Evolutionary conservation across 768 basidiomycete genomes (phyloP).

Genomic region (Pisolithus orientalis): DNA sequence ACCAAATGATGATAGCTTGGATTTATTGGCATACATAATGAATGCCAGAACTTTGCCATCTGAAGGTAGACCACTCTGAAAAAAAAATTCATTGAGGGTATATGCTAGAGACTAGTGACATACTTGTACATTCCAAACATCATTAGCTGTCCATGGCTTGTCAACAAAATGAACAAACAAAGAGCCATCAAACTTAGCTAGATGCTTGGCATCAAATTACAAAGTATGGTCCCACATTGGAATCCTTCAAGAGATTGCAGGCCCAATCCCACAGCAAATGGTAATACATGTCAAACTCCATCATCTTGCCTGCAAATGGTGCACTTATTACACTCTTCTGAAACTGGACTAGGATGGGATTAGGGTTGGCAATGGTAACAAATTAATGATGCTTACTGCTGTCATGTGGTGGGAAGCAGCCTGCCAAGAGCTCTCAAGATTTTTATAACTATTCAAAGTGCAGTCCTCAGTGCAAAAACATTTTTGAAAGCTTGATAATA

Average conservation of each 20-base stretch:
- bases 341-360: slow-evolving; percentile 4
- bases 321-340: too few relatives aligned
- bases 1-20: slow-evolving; percentile 35
- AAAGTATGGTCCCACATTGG: slow-evolving; percentile 15
- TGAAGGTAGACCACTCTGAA: neutral
- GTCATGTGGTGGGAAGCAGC: neutral
- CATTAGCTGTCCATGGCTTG: slow-evolving; percentile 34
- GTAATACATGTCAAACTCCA: too few relatives aligned
- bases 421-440: slow-evolving; percentile 2
- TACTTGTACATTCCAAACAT: slow-evolving; percentile 34
- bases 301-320: too few relatives aligned
- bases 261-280: too few relatives aligned
- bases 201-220: slow-evolving; percentile 28
- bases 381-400: neutral
- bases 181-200: slow-evolving; percentile 22
- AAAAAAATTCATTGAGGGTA: neutral
- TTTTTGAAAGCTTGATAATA: slow-evolving; percentile 1
- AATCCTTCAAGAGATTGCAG: too few relatives aligned
- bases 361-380: neutral
- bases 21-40: slow-evolving; percentile 36
- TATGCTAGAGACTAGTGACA: neutral
- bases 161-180: slow-evolving; percentile 23
- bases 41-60: slow-evolving; percentile 23
- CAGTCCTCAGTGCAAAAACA: neutral
- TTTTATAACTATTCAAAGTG: neutral